Evolutionary conservation across 2,329 filamentous ascomycete species (phyloP).

Genomic region (Rhinocladiella similis): DNA sequence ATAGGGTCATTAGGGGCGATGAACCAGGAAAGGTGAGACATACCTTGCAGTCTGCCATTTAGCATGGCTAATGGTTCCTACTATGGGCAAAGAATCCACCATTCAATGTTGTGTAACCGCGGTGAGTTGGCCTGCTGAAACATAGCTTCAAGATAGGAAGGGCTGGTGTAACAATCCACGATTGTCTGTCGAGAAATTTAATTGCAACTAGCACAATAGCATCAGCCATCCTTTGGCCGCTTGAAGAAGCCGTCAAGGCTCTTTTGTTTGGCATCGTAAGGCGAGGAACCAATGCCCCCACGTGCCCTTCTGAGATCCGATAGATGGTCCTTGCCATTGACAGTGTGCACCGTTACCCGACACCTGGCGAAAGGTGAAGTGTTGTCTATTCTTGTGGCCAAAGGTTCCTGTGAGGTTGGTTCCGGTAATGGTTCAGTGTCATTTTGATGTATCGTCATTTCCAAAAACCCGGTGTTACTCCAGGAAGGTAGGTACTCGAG

Average conservation of each 20-base stretch:
- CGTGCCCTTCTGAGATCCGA: conserved; percentile 73
- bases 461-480: conserved; percentile 66
- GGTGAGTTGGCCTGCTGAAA: neutral
- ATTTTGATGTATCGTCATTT: conserved; percentile 36
- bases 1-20: conserved; percentile 8
- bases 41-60: neutral
- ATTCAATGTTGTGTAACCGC: too few species aligned
- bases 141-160: neutral
- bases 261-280: conserved; percentile 72
- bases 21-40: neutral
- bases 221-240: conserved; percentile 30
- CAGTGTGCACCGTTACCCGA: conserved; percentile 55
- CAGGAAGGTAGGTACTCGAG: conserved; percentile 59
- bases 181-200: too few species aligned
- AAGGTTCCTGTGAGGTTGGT: neutral
- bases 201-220: neutral
- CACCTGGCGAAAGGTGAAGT: conserved; percentile 34
- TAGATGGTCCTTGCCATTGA: conserved; percentile 74
- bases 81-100: too few species aligned
- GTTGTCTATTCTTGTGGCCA: conserved; percentile 10
- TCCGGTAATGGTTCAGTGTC: neutral
- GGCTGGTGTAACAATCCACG: too few species aligned
- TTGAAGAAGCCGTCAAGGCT: conserved; percentile 79
- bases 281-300: conserved; percentile 77
- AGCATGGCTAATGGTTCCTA: too few species aligned